Evolutionary conservation across 345 rosid genomes (phyloP).

Genomic region (Murraya koenigii): DNA sequence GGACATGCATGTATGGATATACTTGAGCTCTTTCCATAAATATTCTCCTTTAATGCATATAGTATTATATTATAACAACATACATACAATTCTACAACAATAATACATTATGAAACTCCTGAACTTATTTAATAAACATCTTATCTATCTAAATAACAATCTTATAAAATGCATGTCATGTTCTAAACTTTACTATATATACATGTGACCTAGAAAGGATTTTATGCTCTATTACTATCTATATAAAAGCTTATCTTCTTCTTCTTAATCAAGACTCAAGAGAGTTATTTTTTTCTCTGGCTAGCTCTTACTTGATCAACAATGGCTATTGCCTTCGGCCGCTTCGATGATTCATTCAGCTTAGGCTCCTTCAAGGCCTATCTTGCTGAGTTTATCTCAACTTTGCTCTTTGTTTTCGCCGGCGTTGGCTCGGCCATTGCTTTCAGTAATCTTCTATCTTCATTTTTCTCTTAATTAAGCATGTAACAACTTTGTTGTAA

Average conservation of each 20-base stretch:
- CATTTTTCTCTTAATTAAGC: not conserved
- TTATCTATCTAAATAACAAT: not conserved
- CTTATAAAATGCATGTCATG: not conserved
- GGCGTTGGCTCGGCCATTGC: conserved; percentile 97
- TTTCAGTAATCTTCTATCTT: conserved; percentile 43
- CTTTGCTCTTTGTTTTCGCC: conserved; percentile 89
- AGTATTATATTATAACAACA: no score
- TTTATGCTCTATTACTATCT: conserved; percentile 5
- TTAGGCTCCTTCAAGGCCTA: conserved; percentile 75
- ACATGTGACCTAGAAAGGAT: not conserved
- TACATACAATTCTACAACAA: conserved; percentile 1
- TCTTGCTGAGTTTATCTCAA: conserved; percentile 91
- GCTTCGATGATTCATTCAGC: conserved; percentile 81
- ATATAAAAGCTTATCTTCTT: not conserved
- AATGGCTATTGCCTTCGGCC: conserved; percentile 75
- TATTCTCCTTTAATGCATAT: not conserved
- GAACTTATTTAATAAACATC: conserved; percentile 3
- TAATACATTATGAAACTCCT: not conserved
- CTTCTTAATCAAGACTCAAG: not conserved
- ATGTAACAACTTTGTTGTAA: not conserved
- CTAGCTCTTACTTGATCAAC: conserved; percentile 1
- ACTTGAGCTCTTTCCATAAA: not conserved
- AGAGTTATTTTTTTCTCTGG: no score
- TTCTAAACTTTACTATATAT: not conserved
- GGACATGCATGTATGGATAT: conserved; percentile 21